phyloP scores from a whole-genome alignment of 108 stramenopile species.

The Cyclotella baltica region DNA sequence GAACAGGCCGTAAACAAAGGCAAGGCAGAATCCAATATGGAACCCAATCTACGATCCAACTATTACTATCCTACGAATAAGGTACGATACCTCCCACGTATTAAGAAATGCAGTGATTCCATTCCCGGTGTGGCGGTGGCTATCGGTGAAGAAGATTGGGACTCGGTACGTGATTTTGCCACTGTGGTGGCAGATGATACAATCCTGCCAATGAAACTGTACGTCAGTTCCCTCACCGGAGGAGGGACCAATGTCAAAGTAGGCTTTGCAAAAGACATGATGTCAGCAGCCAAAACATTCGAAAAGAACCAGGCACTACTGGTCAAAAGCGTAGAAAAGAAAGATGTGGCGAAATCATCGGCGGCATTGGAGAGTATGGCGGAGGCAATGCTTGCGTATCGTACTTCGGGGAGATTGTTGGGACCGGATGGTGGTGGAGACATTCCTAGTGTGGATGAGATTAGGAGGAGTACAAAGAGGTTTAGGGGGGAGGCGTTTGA shows the following conservation, averaged over 20 bases:
- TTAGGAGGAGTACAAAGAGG: constrained; percentile 66
- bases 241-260: constrained; percentile 83
- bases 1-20: constrained; percentile 45
- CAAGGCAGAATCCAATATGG: constrained; percentile 67
- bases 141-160: constrained; percentile 79
- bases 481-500: constrained; percentile 74
- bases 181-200: constrained; percentile 81
- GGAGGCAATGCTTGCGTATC: constrained; percentile 64
- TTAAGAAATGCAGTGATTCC: constrained; percentile 79
- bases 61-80: constrained; percentile 57
- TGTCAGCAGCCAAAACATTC: constrained; percentile 61
- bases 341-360: constrained; percentile 63
- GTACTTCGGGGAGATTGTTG: constrained; percentile 67
- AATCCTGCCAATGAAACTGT: constrained; percentile 87
- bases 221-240: constrained; percentile 73
- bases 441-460: constrained; percentile 89
- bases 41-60: constrained; percentile 82
- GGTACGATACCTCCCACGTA: constrained; percentile 87
- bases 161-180: constrained; percentile 66
- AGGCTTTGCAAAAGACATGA: constrained; percentile 82
- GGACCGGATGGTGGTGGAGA: constrained; percentile 89
- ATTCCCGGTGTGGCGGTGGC: constrained; percentile 65
- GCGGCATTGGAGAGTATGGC: constrained; percentile 73
- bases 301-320: constrained; percentile 69
- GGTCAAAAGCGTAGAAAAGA: constrained; percentile 69